Conservation (phyloP, 2,329 filamentous ascomycete genomes). For the Xylariaceae sp. region DNA sequence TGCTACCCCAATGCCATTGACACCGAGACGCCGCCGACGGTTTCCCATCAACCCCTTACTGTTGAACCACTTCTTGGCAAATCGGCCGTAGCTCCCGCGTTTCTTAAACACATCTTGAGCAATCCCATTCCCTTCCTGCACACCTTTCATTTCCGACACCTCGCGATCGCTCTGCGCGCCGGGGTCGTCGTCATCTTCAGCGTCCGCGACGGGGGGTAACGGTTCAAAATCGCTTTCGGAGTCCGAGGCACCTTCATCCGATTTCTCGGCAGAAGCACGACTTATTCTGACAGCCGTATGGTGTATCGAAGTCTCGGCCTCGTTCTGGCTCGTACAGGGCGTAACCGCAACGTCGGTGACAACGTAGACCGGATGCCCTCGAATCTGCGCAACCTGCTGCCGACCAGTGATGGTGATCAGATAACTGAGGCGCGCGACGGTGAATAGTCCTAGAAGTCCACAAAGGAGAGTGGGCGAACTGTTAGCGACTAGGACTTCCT, state of each 20-base stretch:
- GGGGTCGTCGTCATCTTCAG: conserved; percentile 30
- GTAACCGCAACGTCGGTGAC: conserved; percentile 89
- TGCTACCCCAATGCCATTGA: conserved; percentile 43
- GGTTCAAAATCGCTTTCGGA: conserved; percentile 47
- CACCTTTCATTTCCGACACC: conserved; percentile 14
- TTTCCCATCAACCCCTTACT: conserved; percentile 73
- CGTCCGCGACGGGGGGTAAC: conserved; percentile 32
- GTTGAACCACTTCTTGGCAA: conserved; percentile 89
- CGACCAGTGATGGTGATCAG: conserved; percentile 81
- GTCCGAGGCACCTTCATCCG: conserved; percentile 33
- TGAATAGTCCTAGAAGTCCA: conserved; percentile 65
- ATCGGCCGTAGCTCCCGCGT: conserved; percentile 79
- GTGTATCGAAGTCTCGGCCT: conserved; percentile 67
- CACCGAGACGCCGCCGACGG: conserved; percentile 61
- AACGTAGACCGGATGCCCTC: conserved; percentile 75
- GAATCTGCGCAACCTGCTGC: conserved; percentile 82
- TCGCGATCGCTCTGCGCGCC: conserved; percentile 28
- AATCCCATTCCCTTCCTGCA: conserved; percentile 52
- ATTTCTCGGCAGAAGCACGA: conserved; percentile 25
- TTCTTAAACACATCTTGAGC: conserved; percentile 83
- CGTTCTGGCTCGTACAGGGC: conserved; percentile 68
- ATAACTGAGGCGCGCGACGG: conserved; percentile 73
- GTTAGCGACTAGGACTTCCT: conserved; percentile 9
- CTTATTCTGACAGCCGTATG: conserved; percentile 48
- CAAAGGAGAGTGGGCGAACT: not conserved